These are phyloP conservation scores for Globisporangium recalcitrans DNA, from an alignment of 352 stramenopile species.

Conservation along the genomic window DNA sequence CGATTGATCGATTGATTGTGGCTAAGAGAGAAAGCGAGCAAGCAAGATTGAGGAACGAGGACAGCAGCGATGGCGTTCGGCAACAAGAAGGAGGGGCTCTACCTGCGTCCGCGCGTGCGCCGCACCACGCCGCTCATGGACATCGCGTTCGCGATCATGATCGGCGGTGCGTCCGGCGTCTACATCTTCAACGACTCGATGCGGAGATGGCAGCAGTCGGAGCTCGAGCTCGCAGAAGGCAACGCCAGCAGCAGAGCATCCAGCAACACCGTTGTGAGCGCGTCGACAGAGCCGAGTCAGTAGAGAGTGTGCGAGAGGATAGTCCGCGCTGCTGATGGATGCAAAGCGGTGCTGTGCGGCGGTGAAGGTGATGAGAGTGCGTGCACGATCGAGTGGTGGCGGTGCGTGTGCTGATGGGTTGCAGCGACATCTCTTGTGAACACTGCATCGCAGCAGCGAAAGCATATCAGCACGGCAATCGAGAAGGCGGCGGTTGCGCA, in stretches of 20 bases:
- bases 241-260: slow-evolving; percentile 2
- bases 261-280: neutral
- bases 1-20: neutral
- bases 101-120: slow-evolving; percentile 45
- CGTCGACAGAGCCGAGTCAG: neutral
- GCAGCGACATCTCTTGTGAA: no score
- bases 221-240: slow-evolving; percentile 17
- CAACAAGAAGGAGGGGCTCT: slow-evolving; percentile 44
- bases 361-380: neutral
- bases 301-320: neutral
- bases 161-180: slow-evolving; percentile 51
- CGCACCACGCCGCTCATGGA: slow-evolving; percentile 59
- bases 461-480: neutral
- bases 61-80: slow-evolving; percentile 27
- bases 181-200: slow-evolving; percentile 78
- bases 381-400: no score
- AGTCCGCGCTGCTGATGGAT: no score
- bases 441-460: no score
- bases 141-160: slow-evolving; percentile 41
- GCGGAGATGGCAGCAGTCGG: slow-evolving; percentile 37
- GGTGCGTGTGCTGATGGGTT: neutral
- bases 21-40: neutral
- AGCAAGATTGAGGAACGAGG: neutral
- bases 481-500: neutral
- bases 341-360: neutral